Percentiles rank a stretch among this genome's conserved stretches.
Conservation (phyloP, 78 protist genomes). For the Dictyostelium discoideum region dicty_2.7 NC_007088.5:5694501-5695000, state of each 20-base stretch:
- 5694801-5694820: no score
- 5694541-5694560: no score
- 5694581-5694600: no score
- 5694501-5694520: background rate
- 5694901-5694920: conserved; percentile 39
- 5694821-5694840: no score
- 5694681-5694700: background rate
- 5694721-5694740: background rate
- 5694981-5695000: conserved; percentile 50
- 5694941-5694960: conserved; percentile 37
- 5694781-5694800: no score
- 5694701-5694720: background rate
- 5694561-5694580: no score
- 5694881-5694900: background rate
- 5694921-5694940: conserved; percentile 63
- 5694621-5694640: no score
- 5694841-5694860: no score
- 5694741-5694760: background rate
- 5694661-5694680: background rate
- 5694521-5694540: background rate
- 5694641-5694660: background rate
- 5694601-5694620: no score
- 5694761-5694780: no score
- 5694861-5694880: conserved; percentile 13
- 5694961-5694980: conserved; percentile 9